Base-by-base conservation (phyloP, 768 basidiomycete species). In the Trametopsis cervina region DNA sequence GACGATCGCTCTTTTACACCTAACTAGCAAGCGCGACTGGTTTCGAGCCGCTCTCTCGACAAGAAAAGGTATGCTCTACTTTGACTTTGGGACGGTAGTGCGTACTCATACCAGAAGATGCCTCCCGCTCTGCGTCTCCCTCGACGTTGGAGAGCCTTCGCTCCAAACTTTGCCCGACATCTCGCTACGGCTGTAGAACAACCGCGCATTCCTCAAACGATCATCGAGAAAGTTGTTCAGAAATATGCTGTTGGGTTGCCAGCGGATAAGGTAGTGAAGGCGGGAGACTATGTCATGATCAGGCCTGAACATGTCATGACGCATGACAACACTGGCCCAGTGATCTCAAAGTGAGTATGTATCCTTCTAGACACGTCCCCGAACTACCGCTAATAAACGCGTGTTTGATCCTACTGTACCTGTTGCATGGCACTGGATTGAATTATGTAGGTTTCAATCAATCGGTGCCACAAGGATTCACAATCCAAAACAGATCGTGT, bases 231-330 rank as follows among this genome's bases (percentile, higher is more conserved):
- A 72, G 86, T 99, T 53, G 94, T 99, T 0, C 94, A 98, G 66
- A 89, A 85, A 63, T 95, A 97, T 71, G 84, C 96, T 0, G 89
- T 98, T n/a, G 92, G 84, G 42, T 72, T 93, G 1, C 82, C 90
- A 2, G 67, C 74, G 44, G 86, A 85, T 38, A 89, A 85, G 63
- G 70, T 74, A 13, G 89, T 98, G 56, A 83, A 80, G 57, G 89
- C 93, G 29, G 96, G 95, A 12, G 96, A 99, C 82, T 98, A 98
- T 81, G 93, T 98, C 33, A 99, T 97, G 94, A 96, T 99, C 69
- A 81, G 82, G 36, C 96, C 96, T 20, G 85, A 97, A 63, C 92
- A 98, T 77, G 93, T 97, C 57, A 94, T 94, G 91, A 94, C 90
- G 9, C 92, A 94, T 55, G 96, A 99, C 61, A 98, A 98, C 63